Conservation (phyloP, 257 asterid genomes). For the Misopates orontium region DNA sequence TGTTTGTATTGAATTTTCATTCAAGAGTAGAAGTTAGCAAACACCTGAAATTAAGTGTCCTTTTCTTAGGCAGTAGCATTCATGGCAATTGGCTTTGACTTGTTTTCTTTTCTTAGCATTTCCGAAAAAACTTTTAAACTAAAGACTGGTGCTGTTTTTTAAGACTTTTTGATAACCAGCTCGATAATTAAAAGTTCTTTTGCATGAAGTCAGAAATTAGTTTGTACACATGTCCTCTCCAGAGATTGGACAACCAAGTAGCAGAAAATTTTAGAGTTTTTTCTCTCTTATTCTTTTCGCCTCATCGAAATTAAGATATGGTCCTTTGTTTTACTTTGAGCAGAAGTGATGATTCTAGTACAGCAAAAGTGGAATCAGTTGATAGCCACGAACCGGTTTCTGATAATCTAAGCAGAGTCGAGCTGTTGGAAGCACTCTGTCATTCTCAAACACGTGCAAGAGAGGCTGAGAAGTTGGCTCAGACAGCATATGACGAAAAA, state of each 20-base stretch:
- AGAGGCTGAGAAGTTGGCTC: conserved; percentile 67
- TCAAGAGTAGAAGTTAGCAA: neutral
- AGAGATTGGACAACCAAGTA: no score
- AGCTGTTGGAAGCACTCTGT: conserved; percentile 65
- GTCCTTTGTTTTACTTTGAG: conserved; percentile 22
- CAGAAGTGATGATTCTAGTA: conserved; percentile 26
- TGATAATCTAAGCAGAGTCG: conserved; percentile 41
- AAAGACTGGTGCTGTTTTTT: neutral
- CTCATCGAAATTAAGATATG: neutral
- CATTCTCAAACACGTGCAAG: conserved; percentile 79
- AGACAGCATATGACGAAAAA: conserved; percentile 60
- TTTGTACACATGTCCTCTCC: no score
- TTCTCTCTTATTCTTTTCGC: neutral
- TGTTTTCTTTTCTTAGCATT: neutral
- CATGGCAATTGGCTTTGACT: no score
- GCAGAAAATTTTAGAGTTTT: neutral
- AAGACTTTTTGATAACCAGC: neutral
- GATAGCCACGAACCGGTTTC: conserved; percentile 25
- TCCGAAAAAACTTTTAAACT: neutral
- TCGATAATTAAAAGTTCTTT: no score
- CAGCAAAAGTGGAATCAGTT: conserved; percentile 31
- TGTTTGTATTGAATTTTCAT: neutral
- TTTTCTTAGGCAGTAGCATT: neutral
- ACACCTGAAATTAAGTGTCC: neutral
- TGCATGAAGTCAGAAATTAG: no score